Percentiles rank a stretch among this genome's conserved stretches.
phyloP scores from a whole-genome alignment of 768 basidiomycete species.

The Calocybe gangraenosa region DNA sequence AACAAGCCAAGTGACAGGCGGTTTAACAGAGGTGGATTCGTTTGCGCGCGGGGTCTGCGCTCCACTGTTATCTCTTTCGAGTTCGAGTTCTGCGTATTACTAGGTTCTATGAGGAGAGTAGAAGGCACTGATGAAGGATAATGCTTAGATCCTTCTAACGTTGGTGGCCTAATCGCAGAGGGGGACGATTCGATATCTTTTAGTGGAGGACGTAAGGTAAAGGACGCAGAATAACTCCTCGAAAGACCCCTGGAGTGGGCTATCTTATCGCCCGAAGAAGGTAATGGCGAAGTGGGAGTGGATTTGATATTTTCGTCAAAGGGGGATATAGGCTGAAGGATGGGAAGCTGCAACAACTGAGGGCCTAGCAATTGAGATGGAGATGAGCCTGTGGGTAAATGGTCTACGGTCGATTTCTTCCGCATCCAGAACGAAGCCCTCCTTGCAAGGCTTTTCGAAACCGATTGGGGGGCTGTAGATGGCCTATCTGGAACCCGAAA shows the following conservation, averaged over 20 bases:
- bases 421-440: slow-evolving; percentile 68
- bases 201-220: slow-evolving; percentile 1
- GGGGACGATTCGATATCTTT: slow-evolving; percentile 11
- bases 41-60: slow-evolving; percentile 39
- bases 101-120: slow-evolving; percentile 12
- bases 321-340: slow-evolving; percentile 25
- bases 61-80: slow-evolving; percentile 15
- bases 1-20: slow-evolving; percentile 68
- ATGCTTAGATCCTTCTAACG: background rate
- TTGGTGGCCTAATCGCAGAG: background rate
- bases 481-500: slow-evolving; percentile 17
- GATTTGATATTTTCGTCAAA: slow-evolving; percentile 21
- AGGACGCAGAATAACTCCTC: slow-evolving; percentile 37
- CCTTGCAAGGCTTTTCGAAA: slow-evolving; percentile 42
- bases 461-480: slow-evolving; percentile 17
- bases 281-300: slow-evolving; percentile 28
- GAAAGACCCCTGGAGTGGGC: slow-evolving; percentile 30
- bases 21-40: slow-evolving; percentile 68
- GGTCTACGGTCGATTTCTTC: slow-evolving; percentile 32
- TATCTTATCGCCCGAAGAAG: slow-evolving; percentile 20
- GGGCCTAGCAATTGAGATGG: slow-evolving; percentile 7
- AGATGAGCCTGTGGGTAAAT: slow-evolving; percentile 1
- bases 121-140: background rate
- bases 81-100: slow-evolving; percentile 5
- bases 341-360: slow-evolving; percentile 22